These are phyloP conservation scores for Fraxinus albicans DNA, from an alignment of 305 asterid species.

Conservation along the genomic window DNA sequence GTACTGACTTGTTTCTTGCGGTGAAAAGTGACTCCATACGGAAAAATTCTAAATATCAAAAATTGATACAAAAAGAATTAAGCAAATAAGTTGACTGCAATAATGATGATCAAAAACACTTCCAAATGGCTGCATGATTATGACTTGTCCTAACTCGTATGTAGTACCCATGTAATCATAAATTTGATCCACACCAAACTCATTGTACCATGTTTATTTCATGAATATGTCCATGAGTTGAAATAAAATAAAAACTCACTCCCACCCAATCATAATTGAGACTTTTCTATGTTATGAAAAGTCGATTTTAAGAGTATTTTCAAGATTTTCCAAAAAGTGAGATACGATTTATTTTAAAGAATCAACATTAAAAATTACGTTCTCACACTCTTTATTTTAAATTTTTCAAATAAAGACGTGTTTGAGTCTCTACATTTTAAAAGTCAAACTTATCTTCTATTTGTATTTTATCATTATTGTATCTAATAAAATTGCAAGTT, in stretches of 20 bases:
- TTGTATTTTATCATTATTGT: background rate
- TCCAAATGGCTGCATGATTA: constrained; percentile 21
- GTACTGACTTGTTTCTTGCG: background rate
- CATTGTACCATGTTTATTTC: constrained; percentile 32
- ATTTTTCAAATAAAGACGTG: background rate
- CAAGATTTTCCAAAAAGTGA: background rate
- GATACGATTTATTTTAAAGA: background rate
- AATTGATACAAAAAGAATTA: constrained; percentile 4
- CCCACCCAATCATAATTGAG: background rate
- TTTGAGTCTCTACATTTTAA: background rate
- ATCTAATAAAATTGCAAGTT: background rate
- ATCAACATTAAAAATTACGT: background rate
- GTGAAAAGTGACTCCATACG: background rate
- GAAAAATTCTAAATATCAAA: background rate
- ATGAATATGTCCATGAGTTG: constrained; percentile 1
- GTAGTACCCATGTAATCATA: constrained; percentile 6
- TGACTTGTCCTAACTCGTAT: constrained; percentile 13
- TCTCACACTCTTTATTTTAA: background rate
- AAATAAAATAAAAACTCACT: constrained; percentile 1
- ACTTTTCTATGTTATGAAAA: background rate
- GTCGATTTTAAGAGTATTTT: background rate
- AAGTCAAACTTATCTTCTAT: background rate
- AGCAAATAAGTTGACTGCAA: constrained; percentile 12
- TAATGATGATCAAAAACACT: background rate
- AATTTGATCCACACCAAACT: constrained; percentile 25